These are phyloP conservation scores for Ettlia oleoabundans DNA, from an alignment of 139 green algal genomes.

Conservation along the genomic window DNA sequence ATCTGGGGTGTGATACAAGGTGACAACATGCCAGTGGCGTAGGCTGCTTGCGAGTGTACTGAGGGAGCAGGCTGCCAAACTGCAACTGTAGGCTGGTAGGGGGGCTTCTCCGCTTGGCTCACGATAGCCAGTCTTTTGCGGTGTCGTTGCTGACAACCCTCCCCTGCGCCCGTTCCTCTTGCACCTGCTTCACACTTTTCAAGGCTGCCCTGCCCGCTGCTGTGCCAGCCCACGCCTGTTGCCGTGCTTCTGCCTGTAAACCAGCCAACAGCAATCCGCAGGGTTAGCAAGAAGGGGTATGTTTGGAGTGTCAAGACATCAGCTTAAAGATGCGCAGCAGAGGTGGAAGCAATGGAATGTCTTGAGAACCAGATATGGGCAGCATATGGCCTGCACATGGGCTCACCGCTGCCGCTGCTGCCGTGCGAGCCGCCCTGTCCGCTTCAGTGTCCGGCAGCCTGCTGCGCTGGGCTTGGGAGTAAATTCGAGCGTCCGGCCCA, in stretches of 20 bases:
- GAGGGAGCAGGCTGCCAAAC: too few relatives aligned
- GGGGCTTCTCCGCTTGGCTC: background rate
- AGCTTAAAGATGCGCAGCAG: too few relatives aligned
- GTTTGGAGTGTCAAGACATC: too few relatives aligned
- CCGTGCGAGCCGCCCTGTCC: constrained; percentile 14
- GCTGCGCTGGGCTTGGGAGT: constrained; percentile 14
- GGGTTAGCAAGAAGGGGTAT: too few relatives aligned
- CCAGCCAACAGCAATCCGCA: too few relatives aligned
- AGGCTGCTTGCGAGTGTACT: too few relatives aligned
- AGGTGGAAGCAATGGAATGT: background rate
- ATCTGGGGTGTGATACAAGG: too few relatives aligned
- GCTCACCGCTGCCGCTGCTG: constrained; percentile 42
- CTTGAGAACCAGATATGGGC: background rate
- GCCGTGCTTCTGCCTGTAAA: constrained; percentile 28
- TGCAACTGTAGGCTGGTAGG: background rate
- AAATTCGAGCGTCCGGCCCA: constrained; percentile 38
- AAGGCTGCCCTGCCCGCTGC: constrained; percentile 30
- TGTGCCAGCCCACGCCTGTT: constrained; percentile 32
- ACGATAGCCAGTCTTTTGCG: constrained; percentile 38
- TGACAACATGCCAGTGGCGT: too few relatives aligned
- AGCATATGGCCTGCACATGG: background rate
- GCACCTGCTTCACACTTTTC: constrained; percentile 36
- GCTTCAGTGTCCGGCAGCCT: constrained; percentile 35
- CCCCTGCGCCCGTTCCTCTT: constrained; percentile 32
- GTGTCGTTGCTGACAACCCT: background rate